These are phyloP conservation scores for Podosphaera fusca DNA, from an alignment of 2,329 filamentous ascomycete genomes.

Conservation along the genomic window DNA sequence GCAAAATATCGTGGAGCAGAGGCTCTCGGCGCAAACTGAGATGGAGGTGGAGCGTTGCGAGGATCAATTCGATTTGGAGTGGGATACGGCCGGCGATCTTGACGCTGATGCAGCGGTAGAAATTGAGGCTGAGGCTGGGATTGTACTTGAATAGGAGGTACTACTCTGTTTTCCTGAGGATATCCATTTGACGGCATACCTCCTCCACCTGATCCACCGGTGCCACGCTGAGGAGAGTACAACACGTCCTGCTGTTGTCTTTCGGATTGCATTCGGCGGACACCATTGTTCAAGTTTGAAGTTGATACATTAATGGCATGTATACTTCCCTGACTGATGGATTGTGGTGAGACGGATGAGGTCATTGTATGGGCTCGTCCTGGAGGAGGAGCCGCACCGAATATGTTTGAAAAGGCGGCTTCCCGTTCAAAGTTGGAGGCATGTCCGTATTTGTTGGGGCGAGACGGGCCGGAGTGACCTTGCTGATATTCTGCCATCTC, in stretches of 20 bases:
- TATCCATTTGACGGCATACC: conserved; percentile 24
- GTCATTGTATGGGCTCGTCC: conserved; percentile 93
- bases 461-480: conserved; percentile 31
- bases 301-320: conserved; percentile 40
- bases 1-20: conserved; percentile 37
- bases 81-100: conserved; percentile 46
- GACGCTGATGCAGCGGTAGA: conserved; percentile 34
- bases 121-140: conserved; percentile 31
- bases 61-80: conserved; percentile 28
- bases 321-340: conserved; percentile 42
- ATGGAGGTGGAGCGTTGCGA: conserved; percentile 17
- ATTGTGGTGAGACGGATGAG: conserved; percentile 39
- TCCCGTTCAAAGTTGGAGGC: conserved; percentile 51
- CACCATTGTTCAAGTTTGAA: conserved; percentile 22
- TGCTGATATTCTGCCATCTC: conserved; percentile 36
- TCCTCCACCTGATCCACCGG: conserved; percentile 12
- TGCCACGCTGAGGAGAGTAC: conserved; percentile 8
- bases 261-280: conserved; percentile 42
- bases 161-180: conserved; percentile 22
- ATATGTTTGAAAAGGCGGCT: conserved; percentile 90
- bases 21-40: conserved; percentile 23
- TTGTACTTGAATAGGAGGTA: conserved; percentile 14
- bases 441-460: conserved; percentile 19
- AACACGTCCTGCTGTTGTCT: conserved; percentile 22
- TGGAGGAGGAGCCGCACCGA: conserved; percentile 63